Percentiles rank a stretch among this genome's conserved stretches.
Conservation (phyloP, 331 rosid species). For the Acacia concinna region DNA sequence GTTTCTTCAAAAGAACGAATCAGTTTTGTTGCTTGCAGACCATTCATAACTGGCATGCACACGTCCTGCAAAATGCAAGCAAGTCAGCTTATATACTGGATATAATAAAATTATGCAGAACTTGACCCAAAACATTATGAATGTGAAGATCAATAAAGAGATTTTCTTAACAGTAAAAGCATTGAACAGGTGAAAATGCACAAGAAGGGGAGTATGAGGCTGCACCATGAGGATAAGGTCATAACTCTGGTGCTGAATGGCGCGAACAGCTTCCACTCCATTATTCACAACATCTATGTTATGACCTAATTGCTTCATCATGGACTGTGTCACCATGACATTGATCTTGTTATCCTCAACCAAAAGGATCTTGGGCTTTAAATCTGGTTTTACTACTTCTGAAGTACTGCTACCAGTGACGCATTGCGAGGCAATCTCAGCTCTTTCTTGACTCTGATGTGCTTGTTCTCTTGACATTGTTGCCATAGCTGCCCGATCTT, state of each 20-base stretch:
- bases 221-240: constrained; percentile 82
- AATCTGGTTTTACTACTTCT: constrained; percentile 35
- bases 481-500: constrained; percentile 27
- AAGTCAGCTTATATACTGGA: background rate
- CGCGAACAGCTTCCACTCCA: constrained; percentile 82
- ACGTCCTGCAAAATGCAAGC: constrained; percentile 64
- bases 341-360: constrained; percentile 95
- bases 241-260: constrained; percentile 60
- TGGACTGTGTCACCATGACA: constrained; percentile 84
- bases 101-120: background rate
- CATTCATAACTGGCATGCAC: constrained; percentile 93
- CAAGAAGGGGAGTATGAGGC: background rate
- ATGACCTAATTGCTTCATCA: constrained; percentile 93
- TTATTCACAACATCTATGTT: constrained; percentile 76
- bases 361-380: constrained; percentile 74
- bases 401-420: constrained; percentile 28
- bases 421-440: constrained; percentile 21
- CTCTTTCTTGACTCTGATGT: constrained; percentile 45
- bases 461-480: constrained; percentile 41
- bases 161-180: background rate
- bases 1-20: constrained; percentile 89
- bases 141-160: background rate
- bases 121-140: background rate
- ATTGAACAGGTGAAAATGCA: background rate
- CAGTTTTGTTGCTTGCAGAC: constrained; percentile 86